Conservation (phyloP, 2,329 filamentous ascomycete species). For the Scleromitrula shiraiana region DNA sequence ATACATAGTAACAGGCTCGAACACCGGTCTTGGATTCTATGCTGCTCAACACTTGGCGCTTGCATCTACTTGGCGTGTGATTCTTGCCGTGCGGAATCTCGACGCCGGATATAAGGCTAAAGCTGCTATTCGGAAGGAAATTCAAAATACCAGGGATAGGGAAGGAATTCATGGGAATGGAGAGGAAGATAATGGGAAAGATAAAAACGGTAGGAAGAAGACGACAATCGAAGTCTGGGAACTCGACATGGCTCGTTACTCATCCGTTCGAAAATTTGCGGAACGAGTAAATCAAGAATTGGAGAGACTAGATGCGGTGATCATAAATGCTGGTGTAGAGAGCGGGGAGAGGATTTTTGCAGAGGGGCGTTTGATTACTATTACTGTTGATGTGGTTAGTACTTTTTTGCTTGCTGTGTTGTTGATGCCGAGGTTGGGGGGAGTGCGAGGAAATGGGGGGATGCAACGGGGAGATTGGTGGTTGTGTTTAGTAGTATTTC, state of each 20-base stretch:
- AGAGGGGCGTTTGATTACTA: conserved; percentile 16
- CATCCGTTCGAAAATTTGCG: conserved; percentile 15
- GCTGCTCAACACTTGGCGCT: conserved; percentile 32
- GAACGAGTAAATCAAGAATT: conserved; percentile 11
- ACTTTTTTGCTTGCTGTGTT: conserved; percentile 18
- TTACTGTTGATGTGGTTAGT: conserved; percentile 20
- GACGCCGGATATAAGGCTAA: conserved; percentile 31
- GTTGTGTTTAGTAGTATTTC: conserved; percentile 14
- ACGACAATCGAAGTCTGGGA: conserved; percentile 21
- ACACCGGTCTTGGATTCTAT: conserved; percentile 36
- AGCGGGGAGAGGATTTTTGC: conserved; percentile 7
- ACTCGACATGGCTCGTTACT: conserved; percentile 15
- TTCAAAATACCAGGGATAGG: too few species aligned
- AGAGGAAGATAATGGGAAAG: too few species aligned
- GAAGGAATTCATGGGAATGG: too few species aligned
- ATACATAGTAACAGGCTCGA: conserved; percentile 31
- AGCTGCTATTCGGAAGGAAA: conserved; percentile 25
- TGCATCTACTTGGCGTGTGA: conserved; percentile 31
- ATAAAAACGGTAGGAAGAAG: too few species aligned
- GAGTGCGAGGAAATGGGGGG: conserved; percentile 22
- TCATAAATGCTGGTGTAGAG: conserved; percentile 30
- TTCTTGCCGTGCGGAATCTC: conserved; percentile 35
- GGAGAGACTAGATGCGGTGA: conserved; percentile 35
- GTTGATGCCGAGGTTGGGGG: conserved; percentile 21
- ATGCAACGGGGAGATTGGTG: conserved; percentile 13